Percentiles rank a stretch among this genome's conserved stretches.
Conservation (phyloP, 129 eudicot species). For the Kitagawia praeruptora region DNA sequence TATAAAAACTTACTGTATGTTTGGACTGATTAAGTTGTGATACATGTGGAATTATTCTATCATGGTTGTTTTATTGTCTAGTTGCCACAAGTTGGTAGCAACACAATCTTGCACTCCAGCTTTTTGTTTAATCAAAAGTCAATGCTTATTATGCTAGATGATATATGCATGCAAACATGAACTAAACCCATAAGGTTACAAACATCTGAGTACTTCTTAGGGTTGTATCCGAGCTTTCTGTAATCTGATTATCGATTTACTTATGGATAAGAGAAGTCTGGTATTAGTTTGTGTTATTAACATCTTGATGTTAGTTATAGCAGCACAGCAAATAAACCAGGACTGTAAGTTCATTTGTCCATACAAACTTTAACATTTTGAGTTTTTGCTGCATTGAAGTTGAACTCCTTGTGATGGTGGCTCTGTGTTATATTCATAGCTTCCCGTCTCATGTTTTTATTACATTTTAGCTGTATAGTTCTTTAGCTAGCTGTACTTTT, state of each 20-base stretch:
- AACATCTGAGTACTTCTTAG: background rate
- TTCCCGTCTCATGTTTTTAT: no score
- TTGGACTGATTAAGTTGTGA: background rate
- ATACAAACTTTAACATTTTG: background rate
- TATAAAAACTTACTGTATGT: background rate
- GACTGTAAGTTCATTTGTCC: background rate
- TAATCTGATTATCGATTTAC: background rate
- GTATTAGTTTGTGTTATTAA: background rate
- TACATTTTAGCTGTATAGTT: background rate
- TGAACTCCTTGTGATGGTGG: background rate
- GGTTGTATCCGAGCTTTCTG: background rate
- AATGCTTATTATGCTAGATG: background rate
- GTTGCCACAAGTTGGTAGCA: background rate
- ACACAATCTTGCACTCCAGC: background rate
- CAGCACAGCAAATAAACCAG: constrained; percentile 2
- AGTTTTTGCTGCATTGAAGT: background rate
- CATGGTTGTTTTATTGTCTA: background rate
- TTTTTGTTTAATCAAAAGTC: background rate
- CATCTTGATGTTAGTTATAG: background rate
- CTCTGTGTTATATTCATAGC: background rate
- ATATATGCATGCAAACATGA: background rate
- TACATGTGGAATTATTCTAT: background rate
- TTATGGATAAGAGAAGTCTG: background rate
- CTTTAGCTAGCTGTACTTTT: no score
- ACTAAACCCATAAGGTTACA: background rate